Evolutionary conservation across 176 grass and related monocot genomes (phyloP).

Genomic region (Zoysia japonica): DNA sequence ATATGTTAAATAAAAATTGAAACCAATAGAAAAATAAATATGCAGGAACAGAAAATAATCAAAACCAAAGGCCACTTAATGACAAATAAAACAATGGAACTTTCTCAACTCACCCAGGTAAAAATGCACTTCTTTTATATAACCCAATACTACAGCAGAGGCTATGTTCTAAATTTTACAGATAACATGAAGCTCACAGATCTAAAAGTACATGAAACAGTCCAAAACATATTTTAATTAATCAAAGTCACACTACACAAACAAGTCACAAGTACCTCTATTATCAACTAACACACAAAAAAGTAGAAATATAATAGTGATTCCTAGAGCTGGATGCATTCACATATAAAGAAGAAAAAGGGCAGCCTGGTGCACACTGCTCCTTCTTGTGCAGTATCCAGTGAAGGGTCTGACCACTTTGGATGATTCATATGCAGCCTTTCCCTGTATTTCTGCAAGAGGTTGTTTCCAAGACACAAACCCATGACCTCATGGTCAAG

Average conservation of each 20-base stretch:
- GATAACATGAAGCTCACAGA: neutral
- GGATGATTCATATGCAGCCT: too few relatives aligned
- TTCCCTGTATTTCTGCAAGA: too few relatives aligned
- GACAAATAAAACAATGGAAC: neutral
- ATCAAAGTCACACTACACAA: neutral
- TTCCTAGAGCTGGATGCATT: neutral
- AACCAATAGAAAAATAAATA: neutral
- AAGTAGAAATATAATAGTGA: neutral
- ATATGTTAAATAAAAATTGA: slow-evolving; percentile 22
- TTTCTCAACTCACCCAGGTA: neutral
- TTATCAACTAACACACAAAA: neutral
- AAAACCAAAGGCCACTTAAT: neutral
- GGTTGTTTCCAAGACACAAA: too few relatives aligned
- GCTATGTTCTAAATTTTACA: neutral
- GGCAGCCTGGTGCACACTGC: too few relatives aligned
- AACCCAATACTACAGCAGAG: neutral
- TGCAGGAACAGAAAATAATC: slow-evolving; percentile 10
- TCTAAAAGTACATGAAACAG: neutral
- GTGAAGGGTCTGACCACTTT: too few relatives aligned
- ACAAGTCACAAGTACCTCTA: neutral
- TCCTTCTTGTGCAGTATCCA: too few relatives aligned
- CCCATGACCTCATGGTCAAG: too few relatives aligned
- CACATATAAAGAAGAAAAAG: too few relatives aligned
- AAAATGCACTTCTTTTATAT: slow-evolving; percentile 2
- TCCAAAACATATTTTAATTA: neutral